Conservation (phyloP, 257 asterid genomes). For the Knoxia roxburghii region DNA sequence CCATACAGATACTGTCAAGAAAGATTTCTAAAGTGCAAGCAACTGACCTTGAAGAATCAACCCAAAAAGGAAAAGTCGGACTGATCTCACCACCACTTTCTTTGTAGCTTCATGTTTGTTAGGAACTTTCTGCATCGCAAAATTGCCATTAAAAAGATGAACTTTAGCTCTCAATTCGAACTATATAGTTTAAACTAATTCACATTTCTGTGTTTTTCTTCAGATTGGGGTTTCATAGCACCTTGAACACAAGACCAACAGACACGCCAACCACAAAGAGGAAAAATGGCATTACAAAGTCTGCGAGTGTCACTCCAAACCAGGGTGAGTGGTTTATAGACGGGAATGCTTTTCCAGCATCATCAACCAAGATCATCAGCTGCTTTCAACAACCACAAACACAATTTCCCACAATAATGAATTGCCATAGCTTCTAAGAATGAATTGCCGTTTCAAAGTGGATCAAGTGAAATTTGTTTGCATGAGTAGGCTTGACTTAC, state of each 20-base stretch:
- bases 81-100: slow-evolving; percentile 57
- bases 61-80: slow-evolving; percentile 70
- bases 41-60: slow-evolving; percentile 77
- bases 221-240: background rate
- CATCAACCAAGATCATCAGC: slow-evolving; percentile 95
- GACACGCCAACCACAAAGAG: slow-evolving; percentile 86
- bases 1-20: background rate
- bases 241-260: slow-evolving; percentile 78
- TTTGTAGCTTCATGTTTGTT: slow-evolving; percentile 57
- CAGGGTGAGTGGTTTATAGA: slow-evolving; percentile 86
- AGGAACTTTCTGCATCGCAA: slow-evolving; percentile 51
- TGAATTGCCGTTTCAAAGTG: background rate
- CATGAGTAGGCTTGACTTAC: slow-evolving; percentile 27
- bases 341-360: slow-evolving; percentile 89
- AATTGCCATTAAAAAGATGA: background rate
- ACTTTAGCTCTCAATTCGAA: background rate
- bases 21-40: background rate
- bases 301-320: slow-evolving; percentile 91
- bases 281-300: slow-evolving; percentile 94
- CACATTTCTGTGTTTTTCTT: background rate
- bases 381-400: slow-evolving; percentile 11
- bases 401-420: background rate
- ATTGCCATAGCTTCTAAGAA: background rate
- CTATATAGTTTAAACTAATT: background rate
- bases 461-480: background rate